Percentiles rank a stretch among this genome's conserved stretches.
Conservation (phyloP, 139 green algal species). For the Volvox africanus region DNA sequence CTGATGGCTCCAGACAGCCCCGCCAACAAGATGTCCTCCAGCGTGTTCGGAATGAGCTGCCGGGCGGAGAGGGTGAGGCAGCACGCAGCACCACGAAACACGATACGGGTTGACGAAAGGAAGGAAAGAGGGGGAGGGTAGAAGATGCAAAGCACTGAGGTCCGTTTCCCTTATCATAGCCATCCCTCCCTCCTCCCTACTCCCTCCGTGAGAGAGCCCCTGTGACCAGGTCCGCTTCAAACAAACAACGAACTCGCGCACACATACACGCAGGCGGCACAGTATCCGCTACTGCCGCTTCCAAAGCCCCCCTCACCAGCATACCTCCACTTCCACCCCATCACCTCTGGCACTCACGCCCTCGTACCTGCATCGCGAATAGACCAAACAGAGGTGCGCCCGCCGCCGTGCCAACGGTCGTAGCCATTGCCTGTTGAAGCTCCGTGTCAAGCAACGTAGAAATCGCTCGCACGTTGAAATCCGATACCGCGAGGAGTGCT, state of each 20-base stretch:
- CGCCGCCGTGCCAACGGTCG: conserved; percentile 74
- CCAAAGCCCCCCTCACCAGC: neutral
- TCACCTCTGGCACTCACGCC: neutral
- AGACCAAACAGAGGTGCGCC: conserved; percentile 56
- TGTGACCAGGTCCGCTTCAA: too few relatives aligned
- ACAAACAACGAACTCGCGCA: too few relatives aligned
- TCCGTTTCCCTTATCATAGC: too few relatives aligned
- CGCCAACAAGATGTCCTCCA: conserved; percentile 89
- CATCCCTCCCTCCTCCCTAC: too few relatives aligned
- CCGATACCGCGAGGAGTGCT: conserved; percentile 27
- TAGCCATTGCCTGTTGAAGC: conserved; percentile 82
- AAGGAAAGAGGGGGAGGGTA: neutral
- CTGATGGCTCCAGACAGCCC: conserved; percentile 56
- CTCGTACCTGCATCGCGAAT: conserved; percentile 21
- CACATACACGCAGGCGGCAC: too few relatives aligned
- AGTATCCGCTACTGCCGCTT: too few relatives aligned
- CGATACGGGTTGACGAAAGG: too few relatives aligned
- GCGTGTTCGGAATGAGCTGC: conserved; percentile 71
- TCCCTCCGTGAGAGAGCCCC: too few relatives aligned
- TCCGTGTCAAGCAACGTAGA: conserved; percentile 84
- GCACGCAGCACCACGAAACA: neutral
- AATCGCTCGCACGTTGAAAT: conserved; percentile 69
- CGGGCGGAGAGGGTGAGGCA: conserved; percentile 44
- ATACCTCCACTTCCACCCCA: neutral
- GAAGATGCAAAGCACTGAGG: neutral